Percentiles rank a stretch among this genome's conserved stretches.
Evolutionary conservation across 257 asterid genomes (phyloP).

Genomic region (Anisodus acutangulus): DNA sequence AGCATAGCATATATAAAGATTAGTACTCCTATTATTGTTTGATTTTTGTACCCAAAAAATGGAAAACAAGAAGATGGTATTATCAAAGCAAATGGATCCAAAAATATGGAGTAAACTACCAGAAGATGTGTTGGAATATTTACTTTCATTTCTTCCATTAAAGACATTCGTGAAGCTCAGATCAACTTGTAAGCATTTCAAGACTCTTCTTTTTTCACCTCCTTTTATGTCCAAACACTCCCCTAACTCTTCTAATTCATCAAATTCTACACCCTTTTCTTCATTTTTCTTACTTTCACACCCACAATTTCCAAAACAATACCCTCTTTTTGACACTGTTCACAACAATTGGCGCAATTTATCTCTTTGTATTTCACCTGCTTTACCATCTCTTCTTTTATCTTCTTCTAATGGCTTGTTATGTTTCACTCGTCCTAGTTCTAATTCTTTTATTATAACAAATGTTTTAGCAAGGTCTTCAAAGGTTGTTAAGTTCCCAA

Average conservation of each 20-base stretch:
- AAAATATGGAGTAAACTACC: conserved; percentile 67
- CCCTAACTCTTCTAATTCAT: conserved; percentile 34
- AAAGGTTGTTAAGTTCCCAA: conserved; percentile 54
- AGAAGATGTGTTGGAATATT: conserved; percentile 55
- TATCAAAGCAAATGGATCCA: conserved; percentile 52
- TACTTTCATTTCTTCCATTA: conserved; percentile 67
- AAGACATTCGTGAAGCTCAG: conserved; percentile 59
- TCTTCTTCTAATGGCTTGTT: conserved; percentile 61
- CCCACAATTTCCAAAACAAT: conserved; percentile 49
- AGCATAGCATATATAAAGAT: not conserved
- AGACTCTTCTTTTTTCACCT: conserved; percentile 59
- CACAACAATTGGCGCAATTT: conserved; percentile 51
- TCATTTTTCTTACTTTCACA: conserved; percentile 74
- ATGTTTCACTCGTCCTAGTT: conserved; percentile 49
- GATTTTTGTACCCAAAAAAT: not conserved
- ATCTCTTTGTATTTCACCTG: conserved; percentile 49
- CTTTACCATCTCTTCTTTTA: conserved; percentile 39
- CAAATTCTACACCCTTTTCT: conserved; percentile 44
- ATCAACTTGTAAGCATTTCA: conserved; percentile 70
- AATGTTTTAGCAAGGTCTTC: conserved; percentile 51
- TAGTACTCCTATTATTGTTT: not conserved
- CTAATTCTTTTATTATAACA: conserved; percentile 49
- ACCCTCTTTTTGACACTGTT: conserved; percentile 55
- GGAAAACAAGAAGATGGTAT: conserved; percentile 13
- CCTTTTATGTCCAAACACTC: conserved; percentile 54